A percentile compares a stretch with the other conserved stretches of the same genome.
These are phyloP conservation scores for Colletotrichum limetticola DNA, from an alignment of 2,329 filamentous ascomycete species.

Conservation along the genomic window DNA sequence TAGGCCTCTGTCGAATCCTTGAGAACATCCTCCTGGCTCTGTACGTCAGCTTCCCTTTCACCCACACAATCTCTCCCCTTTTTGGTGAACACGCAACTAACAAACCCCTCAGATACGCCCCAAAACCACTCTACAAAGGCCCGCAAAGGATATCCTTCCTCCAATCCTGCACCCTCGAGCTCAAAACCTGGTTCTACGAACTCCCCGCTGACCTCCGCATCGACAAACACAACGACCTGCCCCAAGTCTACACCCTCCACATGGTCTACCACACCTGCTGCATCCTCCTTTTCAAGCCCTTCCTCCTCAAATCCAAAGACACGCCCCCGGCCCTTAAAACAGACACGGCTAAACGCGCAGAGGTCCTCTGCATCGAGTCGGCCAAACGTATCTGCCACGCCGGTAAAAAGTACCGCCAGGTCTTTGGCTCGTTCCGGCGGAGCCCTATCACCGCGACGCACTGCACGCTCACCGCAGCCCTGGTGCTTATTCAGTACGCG, in stretches of 20 bases:
- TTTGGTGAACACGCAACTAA: not conserved
- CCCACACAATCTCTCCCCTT: no score
- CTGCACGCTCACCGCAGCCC: conserved; percentile 45
- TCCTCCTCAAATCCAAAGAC: conserved; percentile 28
- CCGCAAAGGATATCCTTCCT: conserved; percentile 42
- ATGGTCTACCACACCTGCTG: conserved; percentile 48
- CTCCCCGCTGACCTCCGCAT: conserved; percentile 44
- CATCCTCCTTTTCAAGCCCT: conserved; percentile 46
- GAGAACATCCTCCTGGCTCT: conserved; percentile 45
- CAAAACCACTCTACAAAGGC: conserved; percentile 39
- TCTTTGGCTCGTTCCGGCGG: conserved; percentile 46
- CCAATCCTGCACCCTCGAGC: conserved; percentile 43
- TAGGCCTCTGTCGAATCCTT: conserved; percentile 42
- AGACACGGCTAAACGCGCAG: conserved; percentile 4
- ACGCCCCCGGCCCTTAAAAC: not conserved
- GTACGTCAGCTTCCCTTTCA: conserved; percentile 35
- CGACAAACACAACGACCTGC: conserved; percentile 38
- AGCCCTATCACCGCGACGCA: conserved; percentile 49
- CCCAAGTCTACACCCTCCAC: conserved; percentile 45
- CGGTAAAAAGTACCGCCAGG: conserved; percentile 44
- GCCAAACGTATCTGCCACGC: conserved; percentile 40
- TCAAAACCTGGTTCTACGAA: conserved; percentile 48
- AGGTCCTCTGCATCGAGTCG: conserved; percentile 38
- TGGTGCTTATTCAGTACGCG: conserved; percentile 39
- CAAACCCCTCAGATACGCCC: conserved; percentile 40